Evolutionary conservation across 768 basidiomycete genomes (phyloP).

Genomic region (Boletus reticulatus): DNA sequence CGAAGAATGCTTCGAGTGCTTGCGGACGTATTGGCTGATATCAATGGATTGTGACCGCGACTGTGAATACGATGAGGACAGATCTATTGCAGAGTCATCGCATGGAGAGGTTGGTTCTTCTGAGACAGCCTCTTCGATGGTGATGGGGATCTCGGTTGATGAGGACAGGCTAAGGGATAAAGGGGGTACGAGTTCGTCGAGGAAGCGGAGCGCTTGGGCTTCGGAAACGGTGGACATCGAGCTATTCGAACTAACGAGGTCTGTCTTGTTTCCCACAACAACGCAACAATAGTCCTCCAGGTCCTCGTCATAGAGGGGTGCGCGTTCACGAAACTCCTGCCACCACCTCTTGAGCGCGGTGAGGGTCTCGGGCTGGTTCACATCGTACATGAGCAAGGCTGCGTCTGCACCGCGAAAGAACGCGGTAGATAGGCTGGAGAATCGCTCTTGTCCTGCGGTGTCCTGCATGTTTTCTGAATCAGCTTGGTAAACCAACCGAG

Average conservation of each 20-base stretch:
- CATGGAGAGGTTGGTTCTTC: constrained; percentile 14
- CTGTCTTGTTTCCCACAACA: constrained; percentile 76
- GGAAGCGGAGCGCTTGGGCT: constrained; percentile 48
- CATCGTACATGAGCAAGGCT: constrained; percentile 78
- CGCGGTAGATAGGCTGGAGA: constrained; percentile 76
- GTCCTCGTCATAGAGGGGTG: constrained; percentile 66
- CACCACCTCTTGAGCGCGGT: constrained; percentile 69
- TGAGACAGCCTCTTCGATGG: constrained; percentile 6
- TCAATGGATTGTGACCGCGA: constrained; percentile 21
- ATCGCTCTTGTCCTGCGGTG: constrained; percentile 86
- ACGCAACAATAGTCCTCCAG: constrained; percentile 65
- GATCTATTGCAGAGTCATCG: constrained; percentile 8
- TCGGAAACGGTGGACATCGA: constrained; percentile 31
- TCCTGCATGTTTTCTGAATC: constrained; percentile 45
- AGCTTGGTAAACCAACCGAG: not conserved
- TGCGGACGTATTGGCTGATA: constrained; percentile 26
- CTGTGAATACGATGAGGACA: constrained; percentile 23
- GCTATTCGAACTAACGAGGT: constrained; percentile 37
- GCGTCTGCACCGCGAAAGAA: constrained; percentile 89
- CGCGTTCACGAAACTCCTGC: constrained; percentile 66
- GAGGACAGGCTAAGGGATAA: constrained; percentile 11
- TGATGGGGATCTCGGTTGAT: constrained; percentile 6
- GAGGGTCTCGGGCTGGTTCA: constrained; percentile 63
- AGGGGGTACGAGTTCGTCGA: constrained; percentile 56
- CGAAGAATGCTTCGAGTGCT: constrained; percentile 43